Base-by-base conservation (phyloP, 2,329 filamentous ascomycete genomes). In the Aspergillus japonicus region DNA sequence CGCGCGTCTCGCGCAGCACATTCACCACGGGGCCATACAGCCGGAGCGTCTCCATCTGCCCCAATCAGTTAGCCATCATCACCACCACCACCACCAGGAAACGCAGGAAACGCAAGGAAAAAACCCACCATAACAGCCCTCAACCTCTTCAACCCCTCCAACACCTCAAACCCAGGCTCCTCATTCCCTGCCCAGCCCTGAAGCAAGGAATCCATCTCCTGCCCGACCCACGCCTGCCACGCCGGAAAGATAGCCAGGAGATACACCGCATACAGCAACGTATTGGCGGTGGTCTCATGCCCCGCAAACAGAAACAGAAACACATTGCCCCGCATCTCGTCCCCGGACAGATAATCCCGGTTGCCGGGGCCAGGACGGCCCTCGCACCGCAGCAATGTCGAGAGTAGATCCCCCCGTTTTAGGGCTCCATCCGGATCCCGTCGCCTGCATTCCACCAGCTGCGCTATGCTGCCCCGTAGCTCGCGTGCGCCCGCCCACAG, bases 221-320 rank as follows among this genome's bases (percentile, higher is more conserved):
- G 39, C 4, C 12, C 39, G 3, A 47, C 51, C 57, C 57, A 58
- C 11, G 31, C 50, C 44, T 58, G 57, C 57, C 57, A 58, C 2
- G 29, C 10, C 16, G 57, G 50, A 19, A 54, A 50, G 16, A 58
- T 54, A 14, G 57, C 57, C 16, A 58, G 6, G 6, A 54, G 57
- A 19, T 54, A 33, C 4, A 54, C 49, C 1, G 50, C 50, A 19
- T 54, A 58, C 6, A 54, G n/a, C n/a, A 58, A 24, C 2, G 57
- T 23, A 44, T 39, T 58, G 2, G 57, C 57, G 4, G 57, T 58
- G 5, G 57, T 58, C 26, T 58, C 57, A 12, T 58, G 57, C 4
- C 57, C 57, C 3, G 57, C 57, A 7, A 58, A 58, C 8, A 58
- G 39, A 29, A 58, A 58, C 5, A 58, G 8, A 23, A 58, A 58